These are phyloP conservation scores for Russula sp. DNA, from an alignment of 768 basidiomycete species.

Conservation along the genomic window DNA sequence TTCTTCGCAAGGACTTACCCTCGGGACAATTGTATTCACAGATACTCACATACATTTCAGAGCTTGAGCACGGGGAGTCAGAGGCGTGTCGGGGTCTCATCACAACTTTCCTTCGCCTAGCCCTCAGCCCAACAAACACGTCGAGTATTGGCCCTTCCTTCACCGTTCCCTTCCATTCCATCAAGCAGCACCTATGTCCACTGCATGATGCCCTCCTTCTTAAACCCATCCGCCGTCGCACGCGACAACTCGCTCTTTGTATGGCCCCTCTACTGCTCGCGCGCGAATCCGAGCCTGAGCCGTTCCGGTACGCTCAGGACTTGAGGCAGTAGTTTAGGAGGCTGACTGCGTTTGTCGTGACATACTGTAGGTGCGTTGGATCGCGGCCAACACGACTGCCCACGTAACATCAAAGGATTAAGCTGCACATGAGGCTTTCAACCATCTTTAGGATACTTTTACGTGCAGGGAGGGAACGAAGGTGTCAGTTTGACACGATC, in stretches of 20 bases:
- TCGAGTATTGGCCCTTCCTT: no score
- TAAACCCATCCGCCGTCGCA: constrained; percentile 38
- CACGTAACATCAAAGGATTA: constrained; percentile 25
- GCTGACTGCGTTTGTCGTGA: constrained; percentile 27
- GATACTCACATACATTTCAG: no score
- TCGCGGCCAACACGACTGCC: constrained; percentile 10
- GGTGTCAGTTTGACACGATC: constrained; percentile 34
- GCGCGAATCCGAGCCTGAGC: constrained; percentile 36
- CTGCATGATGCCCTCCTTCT: constrained; percentile 34
- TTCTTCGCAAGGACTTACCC: no score
- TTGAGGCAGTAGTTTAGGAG: no score
- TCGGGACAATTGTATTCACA: no score
- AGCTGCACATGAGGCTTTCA: constrained; percentile 21
- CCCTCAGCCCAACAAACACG: no score
- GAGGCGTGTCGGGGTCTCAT: no score
- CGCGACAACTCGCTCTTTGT: constrained; percentile 33
- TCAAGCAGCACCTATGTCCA: constrained; percentile 33
- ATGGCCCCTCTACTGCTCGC: constrained; percentile 39
- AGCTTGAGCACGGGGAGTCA: no score
- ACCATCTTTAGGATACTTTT: constrained; percentile 23
- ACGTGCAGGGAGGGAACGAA: constrained; percentile 33
- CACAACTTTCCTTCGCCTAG: no score
- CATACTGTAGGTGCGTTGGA: constrained; percentile 17
- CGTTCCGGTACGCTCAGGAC: constrained; percentile 8
- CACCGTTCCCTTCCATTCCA: constrained; percentile 8